A percentile compares a stretch with the other conserved stretches of the same genome.
These are phyloP conservation scores for Panellus pusillus DNA, from an alignment of 768 basidiomycete genomes.

Conservation along the genomic window DNA sequence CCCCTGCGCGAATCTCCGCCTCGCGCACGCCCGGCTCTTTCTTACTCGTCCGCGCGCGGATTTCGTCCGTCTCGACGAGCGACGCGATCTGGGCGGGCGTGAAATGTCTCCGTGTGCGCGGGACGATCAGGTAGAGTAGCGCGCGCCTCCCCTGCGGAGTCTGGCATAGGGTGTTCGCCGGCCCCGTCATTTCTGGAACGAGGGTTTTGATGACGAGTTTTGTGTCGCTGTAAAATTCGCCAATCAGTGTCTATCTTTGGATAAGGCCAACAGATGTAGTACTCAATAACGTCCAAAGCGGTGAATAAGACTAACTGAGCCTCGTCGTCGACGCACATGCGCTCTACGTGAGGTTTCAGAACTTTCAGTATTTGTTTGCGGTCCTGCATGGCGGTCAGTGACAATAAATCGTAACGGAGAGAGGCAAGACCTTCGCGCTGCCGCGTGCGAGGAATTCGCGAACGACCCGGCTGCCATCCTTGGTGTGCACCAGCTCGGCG, in stretches of 20 bases:
- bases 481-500: constrained; percentile 93
- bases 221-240: constrained; percentile 65
- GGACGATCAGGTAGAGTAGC: constrained; percentile 79
- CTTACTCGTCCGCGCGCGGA: constrained; percentile 78
- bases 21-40: constrained; percentile 65
- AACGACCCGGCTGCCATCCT: constrained; percentile 83
- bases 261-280: constrained; percentile 26
- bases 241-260: not conserved
- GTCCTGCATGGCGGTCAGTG: constrained; percentile 47
- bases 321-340: constrained; percentile 87
- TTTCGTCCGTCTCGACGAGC: constrained; percentile 72
- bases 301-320: constrained; percentile 90
- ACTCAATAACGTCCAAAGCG: constrained; percentile 90
- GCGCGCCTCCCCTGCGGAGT: constrained; percentile 78
- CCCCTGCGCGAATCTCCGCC: constrained; percentile 70
- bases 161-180: constrained; percentile 56
- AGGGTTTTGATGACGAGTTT: constrained; percentile 84
- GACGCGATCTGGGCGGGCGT: constrained; percentile 75
- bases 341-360: constrained; percentile 85
- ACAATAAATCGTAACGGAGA: not conserved
- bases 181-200: constrained; percentile 63
- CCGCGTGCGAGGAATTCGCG: constrained; percentile 84
- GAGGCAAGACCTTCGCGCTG: constrained; percentile 64
- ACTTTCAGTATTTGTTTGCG: constrained; percentile 89
- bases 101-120: constrained; percentile 83